Percentiles rank a stretch among this genome's conserved stretches.
Evolutionary conservation across 2,329 filamentous ascomycete species (phyloP).

Genomic region (Exserohilum rostratum): DNA sequence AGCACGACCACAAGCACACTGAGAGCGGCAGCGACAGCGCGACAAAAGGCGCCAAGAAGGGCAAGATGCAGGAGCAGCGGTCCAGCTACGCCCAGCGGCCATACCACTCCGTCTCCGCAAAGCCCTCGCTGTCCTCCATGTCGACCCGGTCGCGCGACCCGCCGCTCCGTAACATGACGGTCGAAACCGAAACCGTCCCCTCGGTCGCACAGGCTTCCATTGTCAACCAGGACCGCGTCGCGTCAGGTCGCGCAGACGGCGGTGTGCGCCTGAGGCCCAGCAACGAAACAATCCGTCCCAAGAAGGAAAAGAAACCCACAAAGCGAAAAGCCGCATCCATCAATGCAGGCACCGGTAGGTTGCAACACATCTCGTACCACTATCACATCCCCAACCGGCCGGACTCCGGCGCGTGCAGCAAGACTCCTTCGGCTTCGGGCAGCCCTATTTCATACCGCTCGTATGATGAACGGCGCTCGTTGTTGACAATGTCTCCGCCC

Average conservation of each 20-base stretch:
- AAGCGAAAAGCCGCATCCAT: constrained; percentile 76
- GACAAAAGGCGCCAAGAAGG: constrained; percentile 29
- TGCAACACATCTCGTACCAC: constrained; percentile 43
- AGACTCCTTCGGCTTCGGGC: constrained; percentile 37
- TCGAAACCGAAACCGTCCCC: constrained; percentile 94
- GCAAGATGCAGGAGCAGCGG: constrained; percentile 53
- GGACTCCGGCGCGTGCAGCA: constrained; percentile 30
- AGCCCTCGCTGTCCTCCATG: constrained; percentile 73
- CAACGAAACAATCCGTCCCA: constrained; percentile 93
- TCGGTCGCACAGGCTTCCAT: constrained; percentile 85
- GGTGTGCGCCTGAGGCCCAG: constrained; percentile 86
- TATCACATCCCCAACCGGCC: constrained; percentile 36
- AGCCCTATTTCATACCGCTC: constrained; percentile 40
- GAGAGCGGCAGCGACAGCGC: constrained; percentile 73
- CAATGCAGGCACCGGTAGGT: constrained; percentile 75
- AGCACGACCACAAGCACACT: constrained; percentile 47
- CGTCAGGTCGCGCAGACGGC: constrained; percentile 68
- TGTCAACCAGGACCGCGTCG: constrained; percentile 62
- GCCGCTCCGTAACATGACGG: constrained; percentile 89
- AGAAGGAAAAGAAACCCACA: constrained; percentile 86
- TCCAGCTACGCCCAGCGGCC: constrained; percentile 51
- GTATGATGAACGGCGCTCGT: constrained; percentile 39
- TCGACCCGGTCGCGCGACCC: constrained; percentile 70
- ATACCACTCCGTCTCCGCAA: constrained; percentile 59
- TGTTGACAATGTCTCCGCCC: constrained; percentile 33